Evolutionary conservation across 2,329 filamentous ascomycete species (phyloP), one percentile per base, ranked within the genome.

Genomic region (Cyanodermella asteris): DNA sequence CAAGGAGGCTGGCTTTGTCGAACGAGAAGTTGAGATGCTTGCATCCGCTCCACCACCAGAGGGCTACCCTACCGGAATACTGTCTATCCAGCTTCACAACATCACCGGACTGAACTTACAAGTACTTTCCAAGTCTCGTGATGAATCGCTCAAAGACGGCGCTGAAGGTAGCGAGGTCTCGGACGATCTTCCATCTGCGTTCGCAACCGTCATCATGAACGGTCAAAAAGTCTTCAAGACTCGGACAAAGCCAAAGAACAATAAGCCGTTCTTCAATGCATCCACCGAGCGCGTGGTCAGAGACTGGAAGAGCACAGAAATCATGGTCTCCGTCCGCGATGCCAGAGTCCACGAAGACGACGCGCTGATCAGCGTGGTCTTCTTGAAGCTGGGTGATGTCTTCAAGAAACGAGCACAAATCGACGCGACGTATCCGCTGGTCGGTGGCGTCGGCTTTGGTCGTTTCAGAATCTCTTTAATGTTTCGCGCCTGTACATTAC

Each of bases 241-340:
- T 2, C 54, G 74, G 10, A 76, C 73, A 1, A 80, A 81, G 45
- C 73, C 74, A 1, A 76, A 77, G 48, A 78, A 77, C 32, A 60
- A 67, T 0, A 77, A 76, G 37, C 74, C 74, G 0, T 80, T 78
- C 44, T 80, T 74, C 54, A 80, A 80, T 34, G 73, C 74, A 3
- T 70, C 70, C 5, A 75, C 66, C 2, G 74, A 81, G 42, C 61
- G 70, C 5, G 76, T 77, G 33, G 57, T 80, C 19, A 55, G 64
- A 8, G 67, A 80, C 40, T 77, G 72, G 61, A 55, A 53, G 10
- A 64, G 58, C 8, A 61, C 68, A 2, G 72, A 78, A 40, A 53
- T 78, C 16, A 69, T 74, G 34, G 49, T 81, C 16, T 56, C 61
- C 2, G 70, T 77, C 2, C 60, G 71, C 7, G 74, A 80, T 39